These are phyloP conservation scores for Helichrysum umbraculigerum DNA, from an alignment of 129 eudicot species.

Conservation along the genomic window DNA sequence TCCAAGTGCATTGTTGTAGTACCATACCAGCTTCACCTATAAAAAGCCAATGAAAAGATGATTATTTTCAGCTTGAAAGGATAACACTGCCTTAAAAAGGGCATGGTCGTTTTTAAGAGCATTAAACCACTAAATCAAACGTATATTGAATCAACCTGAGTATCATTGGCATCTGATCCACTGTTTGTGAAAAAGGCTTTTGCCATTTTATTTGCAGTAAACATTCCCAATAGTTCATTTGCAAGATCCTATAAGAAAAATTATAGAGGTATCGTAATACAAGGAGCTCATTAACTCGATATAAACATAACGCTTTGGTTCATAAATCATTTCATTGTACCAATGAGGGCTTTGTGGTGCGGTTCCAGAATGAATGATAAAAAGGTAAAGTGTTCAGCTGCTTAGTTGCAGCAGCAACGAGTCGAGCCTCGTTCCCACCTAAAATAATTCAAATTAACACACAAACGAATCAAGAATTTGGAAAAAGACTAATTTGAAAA, in stretches of 20 bases:
- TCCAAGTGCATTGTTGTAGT: constrained; percentile 93
- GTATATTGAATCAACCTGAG: constrained; percentile 55
- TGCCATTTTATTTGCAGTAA: constrained; percentile 73
- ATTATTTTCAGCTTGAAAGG: background rate
- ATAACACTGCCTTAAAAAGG: background rate
- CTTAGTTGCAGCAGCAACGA: constrained; percentile 75
- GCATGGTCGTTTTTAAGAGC: background rate
- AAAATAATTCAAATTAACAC: constrained; percentile 25
- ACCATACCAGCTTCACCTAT: constrained; percentile 99
- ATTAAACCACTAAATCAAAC: background rate
- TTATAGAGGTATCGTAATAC: background rate
- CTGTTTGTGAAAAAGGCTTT: constrained; percentile 86
- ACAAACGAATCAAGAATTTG: background rate
- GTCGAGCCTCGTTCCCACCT: constrained; percentile 94
- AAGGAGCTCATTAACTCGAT: constrained; percentile 9
- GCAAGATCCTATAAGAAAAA: constrained; percentile 71
- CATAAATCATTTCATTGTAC: constrained; percentile 36
- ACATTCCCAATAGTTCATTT: constrained; percentile 64
- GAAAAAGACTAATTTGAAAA: background rate
- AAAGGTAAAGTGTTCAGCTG: constrained; percentile 89
- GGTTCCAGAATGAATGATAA: constrained; percentile 97
- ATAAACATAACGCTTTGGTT: background rate
- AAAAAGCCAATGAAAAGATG: constrained; percentile 14
- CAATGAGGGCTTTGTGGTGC: constrained; percentile 87
- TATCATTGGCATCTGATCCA: constrained; percentile 95